Conservation (phyloP, 2,329 filamentous ascomycete genomes). For the Sporothrix dimorphospora region DNA sequence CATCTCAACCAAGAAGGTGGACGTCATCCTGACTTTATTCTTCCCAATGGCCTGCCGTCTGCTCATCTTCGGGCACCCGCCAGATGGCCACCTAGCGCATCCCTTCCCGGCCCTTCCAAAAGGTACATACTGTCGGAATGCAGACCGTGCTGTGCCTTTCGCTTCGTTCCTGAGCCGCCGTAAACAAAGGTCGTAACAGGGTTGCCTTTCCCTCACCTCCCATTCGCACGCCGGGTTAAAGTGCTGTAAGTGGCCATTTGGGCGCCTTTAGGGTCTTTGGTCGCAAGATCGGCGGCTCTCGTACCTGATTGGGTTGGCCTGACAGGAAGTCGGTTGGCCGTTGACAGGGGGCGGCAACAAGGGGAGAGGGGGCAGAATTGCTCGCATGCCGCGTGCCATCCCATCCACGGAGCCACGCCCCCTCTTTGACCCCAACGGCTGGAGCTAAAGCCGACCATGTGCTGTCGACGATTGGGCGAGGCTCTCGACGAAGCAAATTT, state of each 20-base stretch:
- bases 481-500: conserved; percentile 13
- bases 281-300: conserved; percentile 18
- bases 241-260: background rate
- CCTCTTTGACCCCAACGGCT: background rate
- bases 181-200: background rate
- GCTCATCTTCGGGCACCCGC: background rate
- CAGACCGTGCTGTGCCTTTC: conserved; percentile 1
- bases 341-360: background rate
- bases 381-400: conserved; percentile 17
- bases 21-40: conserved; percentile 20
- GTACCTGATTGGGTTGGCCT: conserved; percentile 20
- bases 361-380: background rate
- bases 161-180: background rate
- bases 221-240: background rate
- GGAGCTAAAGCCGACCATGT: conserved; percentile 26
- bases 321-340: background rate
- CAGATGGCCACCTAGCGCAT: background rate
- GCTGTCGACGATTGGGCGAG: conserved; percentile 31
- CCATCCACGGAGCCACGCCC: background rate
- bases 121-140: background rate
- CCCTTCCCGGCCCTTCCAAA: background rate
- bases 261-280: background rate
- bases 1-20: conserved; percentile 1
- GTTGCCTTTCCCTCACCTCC: background rate
- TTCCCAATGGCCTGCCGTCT: background rate